Evolutionary conservation across 1,284 basidiomycete species (phyloP), one percentile per base, ranked within the genome.

Genomic region (Ustilago bromivora): DNA sequence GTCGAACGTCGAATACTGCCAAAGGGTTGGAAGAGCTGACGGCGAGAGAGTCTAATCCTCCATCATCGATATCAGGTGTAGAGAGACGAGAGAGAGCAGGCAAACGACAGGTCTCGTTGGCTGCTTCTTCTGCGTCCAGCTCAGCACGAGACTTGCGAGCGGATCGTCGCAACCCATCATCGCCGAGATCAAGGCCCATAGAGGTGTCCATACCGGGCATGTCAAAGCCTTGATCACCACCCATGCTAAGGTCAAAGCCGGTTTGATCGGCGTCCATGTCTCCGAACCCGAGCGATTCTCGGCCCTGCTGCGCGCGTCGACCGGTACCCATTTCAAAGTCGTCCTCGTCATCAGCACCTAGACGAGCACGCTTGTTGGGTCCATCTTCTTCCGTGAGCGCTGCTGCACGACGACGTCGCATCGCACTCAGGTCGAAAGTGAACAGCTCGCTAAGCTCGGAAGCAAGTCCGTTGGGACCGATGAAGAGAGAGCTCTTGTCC

Each of bases 371-470:
- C 80, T 87, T 87, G 60, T 79, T 59, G 28, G 80, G 65, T 13
- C 76, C 71, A 0, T 81, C 82, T 10, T 80, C 85, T 5, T 71
- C 90, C 13, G 62, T 52, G 11, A 56, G 85, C 88, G 31, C 88
- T n/a, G 87, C 69, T 1, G 76, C 66, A 10, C 77, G 66, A 51
- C 74, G 60, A 10, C 74, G 70, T 51, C 73, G 64, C 87, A 36
- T 88, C 85, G 62, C 87, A 87, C 58, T 86, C 81, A 88, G 46
- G n/a, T 94, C 93, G 60, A 94, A 92, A 87, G 93, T 89, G 88
- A 97, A 97, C 65, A 97, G 87, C 65, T 92, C 90, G 0, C 90
- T 89, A 10, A 98, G 89, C 85, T 96, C 93, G 0, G 93, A 92
- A 0, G 91, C 91, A 32, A 95, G 87, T 3, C 93, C 93, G 12